Evolutionary conservation across 2,329 filamentous ascomycete genomes (phyloP).

Genomic region (Pseudogymnoascus sp.): DNA sequence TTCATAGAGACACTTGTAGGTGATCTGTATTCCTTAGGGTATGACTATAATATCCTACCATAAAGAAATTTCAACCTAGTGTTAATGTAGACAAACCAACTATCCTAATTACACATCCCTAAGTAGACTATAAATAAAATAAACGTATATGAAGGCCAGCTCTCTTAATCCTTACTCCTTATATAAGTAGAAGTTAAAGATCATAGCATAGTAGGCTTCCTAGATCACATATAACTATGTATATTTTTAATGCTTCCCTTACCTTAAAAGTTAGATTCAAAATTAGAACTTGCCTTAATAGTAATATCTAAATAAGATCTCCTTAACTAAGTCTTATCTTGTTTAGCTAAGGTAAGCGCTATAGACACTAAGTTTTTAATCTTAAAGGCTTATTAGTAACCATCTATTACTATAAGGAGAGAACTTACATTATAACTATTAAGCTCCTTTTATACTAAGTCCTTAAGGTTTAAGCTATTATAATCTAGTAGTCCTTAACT

Average conservation of each 20-base stretch:
- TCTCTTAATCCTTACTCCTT: not conserved
- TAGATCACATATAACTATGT: constrained; percentile 12
- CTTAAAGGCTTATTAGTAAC: not conserved
- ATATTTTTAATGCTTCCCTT: constrained; percentile 12
- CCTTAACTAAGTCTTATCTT: not conserved
- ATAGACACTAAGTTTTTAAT: not conserved
- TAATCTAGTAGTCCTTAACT: constrained; percentile 16
- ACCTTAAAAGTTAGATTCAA: constrained; percentile 14
- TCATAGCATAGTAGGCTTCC: constrained; percentile 8
- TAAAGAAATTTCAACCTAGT: too few species aligned
- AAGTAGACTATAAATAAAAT: too few species aligned
- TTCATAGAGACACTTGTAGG: too few species aligned
- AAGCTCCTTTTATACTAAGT: constrained; percentile 16
- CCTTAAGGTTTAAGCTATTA: constrained; percentile 13
- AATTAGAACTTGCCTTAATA: constrained; percentile 13
- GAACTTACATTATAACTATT: not conserved
- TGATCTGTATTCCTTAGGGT: too few species aligned
- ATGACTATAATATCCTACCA: too few species aligned
- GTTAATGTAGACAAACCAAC: not conserved
- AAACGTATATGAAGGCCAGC: too few species aligned
- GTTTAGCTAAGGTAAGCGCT: not conserved
- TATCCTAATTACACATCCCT: not conserved
- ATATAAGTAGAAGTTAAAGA: not conserved
- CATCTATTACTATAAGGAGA: constrained; percentile 10
- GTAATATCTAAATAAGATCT: constrained; percentile 15